Evolutionary conservation across 2,329 filamentous ascomycete species (phyloP).

Genomic region (Diaporthe velutina): DNA sequence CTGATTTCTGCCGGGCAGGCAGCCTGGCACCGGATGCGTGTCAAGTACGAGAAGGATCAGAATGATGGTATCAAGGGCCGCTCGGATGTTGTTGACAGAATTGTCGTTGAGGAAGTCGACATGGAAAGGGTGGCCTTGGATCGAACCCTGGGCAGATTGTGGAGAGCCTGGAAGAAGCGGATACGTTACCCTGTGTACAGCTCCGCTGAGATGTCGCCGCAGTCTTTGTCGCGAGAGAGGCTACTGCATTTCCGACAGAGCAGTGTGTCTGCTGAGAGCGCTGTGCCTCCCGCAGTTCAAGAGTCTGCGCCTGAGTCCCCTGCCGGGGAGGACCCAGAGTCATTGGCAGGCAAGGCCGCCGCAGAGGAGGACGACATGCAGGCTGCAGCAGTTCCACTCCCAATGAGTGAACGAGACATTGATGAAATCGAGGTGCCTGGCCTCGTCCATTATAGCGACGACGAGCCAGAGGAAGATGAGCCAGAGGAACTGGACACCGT

Average conservation of each 20-base stretch:
- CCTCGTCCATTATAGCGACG: slow-evolving; percentile 72
- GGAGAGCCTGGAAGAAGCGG: slow-evolving; percentile 95
- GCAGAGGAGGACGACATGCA: slow-evolving; percentile 56
- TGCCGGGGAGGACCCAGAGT: slow-evolving; percentile 25
- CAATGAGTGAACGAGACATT: slow-evolving; percentile 75
- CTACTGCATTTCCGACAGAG: slow-evolving; percentile 52
- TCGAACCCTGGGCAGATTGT: slow-evolving; percentile 87
- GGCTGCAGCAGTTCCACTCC: slow-evolving; percentile 76
- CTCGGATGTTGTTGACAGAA: slow-evolving; percentile 69
- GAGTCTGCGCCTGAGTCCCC: slow-evolving; percentile 37
- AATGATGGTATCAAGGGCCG: slow-evolving; percentile 62
- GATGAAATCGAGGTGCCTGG: slow-evolving; percentile 86
- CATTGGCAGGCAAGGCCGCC: slow-evolving; percentile 30
- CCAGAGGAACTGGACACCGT: slow-evolving; percentile 49
- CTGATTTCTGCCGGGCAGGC: slow-evolving; percentile 89
- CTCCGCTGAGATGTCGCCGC: slow-evolving; percentile 58
- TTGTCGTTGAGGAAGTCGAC: slow-evolving; percentile 90
- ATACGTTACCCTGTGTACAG: slow-evolving; percentile 70
- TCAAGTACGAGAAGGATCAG: slow-evolving; percentile 70
- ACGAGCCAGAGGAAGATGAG: slow-evolving; percentile 65
- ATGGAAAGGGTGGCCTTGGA: slow-evolving; percentile 95
- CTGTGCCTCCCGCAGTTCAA: slow-evolving; percentile 54
- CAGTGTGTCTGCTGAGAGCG: slow-evolving; percentile 51
- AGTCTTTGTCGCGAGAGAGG: slow-evolving; percentile 62
- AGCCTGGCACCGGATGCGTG: slow-evolving; percentile 76